Conservation (phyloP, 1,284 basidiomycete genomes). For the Pyrrhoderma lamaoense region DNA sequence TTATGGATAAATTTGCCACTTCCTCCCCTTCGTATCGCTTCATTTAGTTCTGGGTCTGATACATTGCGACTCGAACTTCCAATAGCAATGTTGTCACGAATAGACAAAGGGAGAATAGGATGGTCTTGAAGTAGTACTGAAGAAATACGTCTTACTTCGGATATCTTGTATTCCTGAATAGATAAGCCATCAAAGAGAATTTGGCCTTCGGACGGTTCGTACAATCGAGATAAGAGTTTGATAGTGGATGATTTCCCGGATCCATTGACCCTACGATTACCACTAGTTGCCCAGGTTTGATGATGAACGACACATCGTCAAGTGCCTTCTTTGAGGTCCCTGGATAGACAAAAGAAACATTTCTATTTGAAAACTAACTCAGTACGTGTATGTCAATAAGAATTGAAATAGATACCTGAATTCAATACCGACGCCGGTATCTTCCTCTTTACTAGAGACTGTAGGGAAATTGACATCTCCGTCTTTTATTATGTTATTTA, state of each 20-base stretch:
- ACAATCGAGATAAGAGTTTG: conserved; percentile 38
- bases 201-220: conserved; percentile 33
- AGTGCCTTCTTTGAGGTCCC: conserved; percentile 34
- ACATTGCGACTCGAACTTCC: conserved; percentile 28
- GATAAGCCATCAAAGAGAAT: conserved; percentile 35
- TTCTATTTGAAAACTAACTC: conserved; percentile 21
- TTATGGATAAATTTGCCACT: conserved; percentile 28
- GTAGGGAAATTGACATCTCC: conserved; percentile 16
- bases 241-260: conserved; percentile 39
- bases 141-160: conserved; percentile 32
- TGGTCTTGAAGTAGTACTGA: conserved; percentile 40
- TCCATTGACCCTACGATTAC: conserved; percentile 42
- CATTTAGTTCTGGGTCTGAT: conserved; percentile 21
- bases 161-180: conserved; percentile 29
- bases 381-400: neutral
- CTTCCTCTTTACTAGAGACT: neutral
- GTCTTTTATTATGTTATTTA: conserved; percentile 16
- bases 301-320: conserved; percentile 33
- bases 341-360: conserved; percentile 43
- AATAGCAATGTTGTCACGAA: conserved; percentile 40
- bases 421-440: conserved; percentile 15
- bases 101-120: conserved; percentile 35
- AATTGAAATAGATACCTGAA: conserved; percentile 12
- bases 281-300: conserved; percentile 39
- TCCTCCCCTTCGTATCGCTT: conserved; percentile 34